Conservation (phyloP, 1,284 basidiomycete species). For the Athelia psychrophila region DNA sequence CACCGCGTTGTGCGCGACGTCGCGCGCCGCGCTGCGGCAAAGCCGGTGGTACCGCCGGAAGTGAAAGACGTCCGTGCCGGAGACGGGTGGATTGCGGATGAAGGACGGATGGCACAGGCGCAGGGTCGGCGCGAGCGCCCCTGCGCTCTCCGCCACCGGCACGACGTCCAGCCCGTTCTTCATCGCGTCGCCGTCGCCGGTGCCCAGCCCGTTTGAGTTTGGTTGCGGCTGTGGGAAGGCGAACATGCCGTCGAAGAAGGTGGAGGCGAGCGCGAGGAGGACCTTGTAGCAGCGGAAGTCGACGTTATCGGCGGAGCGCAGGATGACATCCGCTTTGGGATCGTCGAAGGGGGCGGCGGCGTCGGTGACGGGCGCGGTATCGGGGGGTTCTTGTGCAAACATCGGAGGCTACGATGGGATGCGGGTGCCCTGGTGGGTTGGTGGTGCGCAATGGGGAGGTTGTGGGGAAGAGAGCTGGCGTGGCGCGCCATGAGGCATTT, state of each 20-base stretch:
- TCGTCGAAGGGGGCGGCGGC: not conserved
- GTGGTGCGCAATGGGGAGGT: no score
- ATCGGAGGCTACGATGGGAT: no score
- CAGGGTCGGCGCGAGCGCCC: not conserved
- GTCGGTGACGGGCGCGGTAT: no score
- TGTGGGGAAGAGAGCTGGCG: no score
- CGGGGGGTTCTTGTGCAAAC: no score
- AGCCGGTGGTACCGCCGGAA: conserved; percentile 19
- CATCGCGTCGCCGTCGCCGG: conserved; percentile 5
- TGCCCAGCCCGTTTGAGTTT: no score
- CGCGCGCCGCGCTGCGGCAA: conserved; percentile 14
- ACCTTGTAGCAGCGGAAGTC: conserved; percentile 31
- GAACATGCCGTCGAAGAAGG: conserved; percentile 38
- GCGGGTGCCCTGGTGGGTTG: no score
- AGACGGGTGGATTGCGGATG: conserved; percentile 9
- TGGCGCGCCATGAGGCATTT: no score
- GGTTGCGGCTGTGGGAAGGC: conserved; percentile 19
- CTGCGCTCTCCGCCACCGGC: conserved; percentile 28
- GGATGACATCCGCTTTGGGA: conserved; percentile 28
- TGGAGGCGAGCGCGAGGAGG: conserved; percentile 31
- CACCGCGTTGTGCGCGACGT: not conserved
- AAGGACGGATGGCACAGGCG: not conserved
- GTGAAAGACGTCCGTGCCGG: conserved; percentile 13
- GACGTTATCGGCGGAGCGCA: conserved; percentile 33
- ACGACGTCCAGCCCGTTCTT: conserved; percentile 24